Percentiles rank a stretch among this genome's conserved stretches.
Evolutionary conservation across 2,329 filamentous ascomycete species (phyloP).

Genomic region (Ambrosiella xylebori): DNA sequence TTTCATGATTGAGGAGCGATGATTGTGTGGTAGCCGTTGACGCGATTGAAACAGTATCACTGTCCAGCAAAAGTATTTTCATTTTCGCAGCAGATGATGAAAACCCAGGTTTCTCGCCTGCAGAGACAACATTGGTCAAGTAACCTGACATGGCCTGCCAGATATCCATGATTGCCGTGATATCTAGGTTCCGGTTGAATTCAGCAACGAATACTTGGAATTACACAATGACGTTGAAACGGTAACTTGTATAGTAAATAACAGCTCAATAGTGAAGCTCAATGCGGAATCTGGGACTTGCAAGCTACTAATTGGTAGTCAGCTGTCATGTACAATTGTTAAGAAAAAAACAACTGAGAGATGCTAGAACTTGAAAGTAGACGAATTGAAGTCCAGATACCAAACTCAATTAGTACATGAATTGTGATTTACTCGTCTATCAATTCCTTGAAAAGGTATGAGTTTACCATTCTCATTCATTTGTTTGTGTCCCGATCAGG

Average conservation of each 20-base stretch:
- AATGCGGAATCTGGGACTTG: too few species aligned
- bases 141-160: constrained; percentile 86
- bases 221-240: too few species aligned
- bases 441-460: neutral
- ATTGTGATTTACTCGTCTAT: too few species aligned
- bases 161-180: constrained; percentile 60
- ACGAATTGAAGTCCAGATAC: neutral
- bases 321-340: neutral
- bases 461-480: neutral
- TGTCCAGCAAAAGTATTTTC: constrained; percentile 91
- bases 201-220: too few species aligned
- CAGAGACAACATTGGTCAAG: constrained; percentile 70
- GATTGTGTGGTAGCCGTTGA: constrained; percentile 95
- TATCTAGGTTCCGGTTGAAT: neutral
- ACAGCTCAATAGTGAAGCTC: too few species aligned
- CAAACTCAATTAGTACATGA: too few species aligned
- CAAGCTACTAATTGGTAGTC: neutral
- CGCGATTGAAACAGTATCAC: constrained; percentile 82
- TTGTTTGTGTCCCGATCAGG: neutral
- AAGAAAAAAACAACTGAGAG: neutral
- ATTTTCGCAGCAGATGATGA: constrained; percentile 63
- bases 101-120: constrained; percentile 44
- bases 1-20: constrained; percentile 82
- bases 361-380: neutral
- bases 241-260: too few species aligned